phyloP scores from a whole-genome alignment of 805 yeast genomes.

The Saccharomycopsis sp. region DNA sequence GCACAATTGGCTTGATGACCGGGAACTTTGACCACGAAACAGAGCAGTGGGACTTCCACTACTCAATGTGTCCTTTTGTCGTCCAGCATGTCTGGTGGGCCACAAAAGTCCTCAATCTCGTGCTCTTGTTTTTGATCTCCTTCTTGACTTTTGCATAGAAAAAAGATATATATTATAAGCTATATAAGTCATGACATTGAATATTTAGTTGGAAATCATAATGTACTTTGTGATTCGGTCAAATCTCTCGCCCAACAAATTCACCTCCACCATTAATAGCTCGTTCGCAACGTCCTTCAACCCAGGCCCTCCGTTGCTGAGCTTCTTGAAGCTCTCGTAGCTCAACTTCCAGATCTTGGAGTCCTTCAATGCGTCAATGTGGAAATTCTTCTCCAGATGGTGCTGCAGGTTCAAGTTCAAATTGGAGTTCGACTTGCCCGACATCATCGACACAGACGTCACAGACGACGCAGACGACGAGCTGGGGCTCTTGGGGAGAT shows the following conservation, averaged over 20 bases:
- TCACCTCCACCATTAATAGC: slow-evolving; percentile 33
- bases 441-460: neutral
- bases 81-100: slow-evolving; percentile 97
- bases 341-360: slow-evolving; percentile 35
- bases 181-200: neutral
- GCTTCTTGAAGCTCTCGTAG: slow-evolving; percentile 27
- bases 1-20: slow-evolving; percentile 77
- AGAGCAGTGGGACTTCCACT: slow-evolving; percentile 56
- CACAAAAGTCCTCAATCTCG: slow-evolving; percentile 44
- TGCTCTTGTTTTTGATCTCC: slow-evolving; percentile 35
- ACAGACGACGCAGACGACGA: neutral
- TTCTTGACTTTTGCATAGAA: slow-evolving; percentile 14
- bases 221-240: slow-evolving; percentile 40
- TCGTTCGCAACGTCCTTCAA: slow-evolving; percentile 29
- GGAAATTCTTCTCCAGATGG: too few species aligned
- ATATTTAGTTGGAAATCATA: slow-evolving; percentile 31
- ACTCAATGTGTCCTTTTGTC: slow-evolving; percentile 67
- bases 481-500: neutral
- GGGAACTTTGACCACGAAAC: slow-evolving; percentile 47
- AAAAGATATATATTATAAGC: neutral
- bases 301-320: slow-evolving; percentile 29
- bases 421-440: too few species aligned
- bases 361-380: slow-evolving; percentile 23
- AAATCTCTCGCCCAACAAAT: slow-evolving; percentile 35
- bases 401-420: too few species aligned